These are phyloP conservation scores for Citropsis articulata DNA, from an alignment of 345 rosid species.

Conservation along the genomic window DNA sequence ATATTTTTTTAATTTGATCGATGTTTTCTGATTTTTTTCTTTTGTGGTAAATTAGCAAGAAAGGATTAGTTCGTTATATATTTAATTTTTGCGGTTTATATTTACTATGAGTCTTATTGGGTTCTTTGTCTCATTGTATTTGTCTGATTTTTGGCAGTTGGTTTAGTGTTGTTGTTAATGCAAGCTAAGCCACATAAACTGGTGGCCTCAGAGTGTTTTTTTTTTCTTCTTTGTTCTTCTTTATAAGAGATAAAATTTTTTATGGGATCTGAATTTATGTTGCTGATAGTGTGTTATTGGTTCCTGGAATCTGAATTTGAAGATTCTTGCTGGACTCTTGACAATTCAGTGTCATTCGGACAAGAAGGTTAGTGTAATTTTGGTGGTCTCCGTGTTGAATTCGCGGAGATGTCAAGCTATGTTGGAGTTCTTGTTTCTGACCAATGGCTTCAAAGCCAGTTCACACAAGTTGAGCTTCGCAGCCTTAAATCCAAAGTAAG, in stretches of 20 bases:
- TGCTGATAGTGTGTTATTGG: conserved; percentile 25
- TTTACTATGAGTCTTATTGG: neutral
- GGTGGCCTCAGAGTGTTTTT: neutral
- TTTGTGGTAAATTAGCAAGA: neutral
- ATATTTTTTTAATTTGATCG: neutral
- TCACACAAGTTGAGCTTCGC: conserved; percentile 88
- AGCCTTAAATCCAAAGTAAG: conserved; percentile 79
- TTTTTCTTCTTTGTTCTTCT: neutral
- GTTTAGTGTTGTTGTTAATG: conserved; percentile 6
- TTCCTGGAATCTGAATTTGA: conserved; percentile 23
- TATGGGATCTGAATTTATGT: conserved; percentile 26
- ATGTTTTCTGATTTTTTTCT: neutral
- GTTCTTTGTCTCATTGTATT: neutral
- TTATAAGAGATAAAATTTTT: neutral
- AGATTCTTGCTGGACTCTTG: conserved; percentile 15
- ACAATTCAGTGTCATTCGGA: conserved; percentile 7
- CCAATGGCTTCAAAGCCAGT: conserved; percentile 82
- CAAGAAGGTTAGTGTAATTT: conserved; percentile 2
- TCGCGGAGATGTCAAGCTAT: conserved; percentile 62
- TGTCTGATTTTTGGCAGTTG: conserved; percentile 9
- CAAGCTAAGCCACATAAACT: neutral
- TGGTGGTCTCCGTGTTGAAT: conserved; percentile 19
- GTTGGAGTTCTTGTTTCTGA: conserved; percentile 75
- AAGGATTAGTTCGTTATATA: neutral
- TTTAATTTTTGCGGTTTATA: conserved; percentile 4